These are phyloP conservation scores for Ustilago hordei DNA, from an alignment of 1,284 basidiomycete genomes.

Conservation along the genomic window DNA sequence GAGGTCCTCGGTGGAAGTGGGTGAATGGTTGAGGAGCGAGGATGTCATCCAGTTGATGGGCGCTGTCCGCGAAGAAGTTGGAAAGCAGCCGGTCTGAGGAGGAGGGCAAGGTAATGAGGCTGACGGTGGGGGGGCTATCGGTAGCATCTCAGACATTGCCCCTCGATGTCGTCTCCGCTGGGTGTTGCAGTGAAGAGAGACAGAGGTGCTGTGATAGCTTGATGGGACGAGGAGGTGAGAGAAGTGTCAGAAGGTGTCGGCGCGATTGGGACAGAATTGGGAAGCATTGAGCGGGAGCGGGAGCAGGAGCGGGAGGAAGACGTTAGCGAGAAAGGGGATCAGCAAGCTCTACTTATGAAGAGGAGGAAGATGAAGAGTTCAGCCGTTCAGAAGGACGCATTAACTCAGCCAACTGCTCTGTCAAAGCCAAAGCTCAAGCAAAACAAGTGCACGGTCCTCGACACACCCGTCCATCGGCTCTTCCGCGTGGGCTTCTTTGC, in stretches of 20 bases:
- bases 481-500: not conserved
- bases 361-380: not conserved
- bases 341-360: not conserved
- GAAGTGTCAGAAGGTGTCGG: not conserved
- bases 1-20: not conserved
- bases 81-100: constrained; percentile 17
- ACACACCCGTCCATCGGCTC: not conserved
- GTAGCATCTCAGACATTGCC: not conserved
- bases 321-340: not conserved
- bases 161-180: not conserved
- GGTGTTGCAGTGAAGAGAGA: not conserved
- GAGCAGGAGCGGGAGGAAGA: not conserved
- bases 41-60: not conserved
- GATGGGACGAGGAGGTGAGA: not conserved
- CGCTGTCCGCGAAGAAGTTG: constrained; percentile 21
- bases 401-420: not conserved
- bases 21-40: not conserved
- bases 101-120: not conserved
- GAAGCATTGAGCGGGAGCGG: not conserved
- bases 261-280: not conserved
- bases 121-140: not conserved
- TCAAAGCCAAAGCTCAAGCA: not conserved
- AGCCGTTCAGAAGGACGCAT: not conserved
- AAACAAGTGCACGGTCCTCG: constrained; percentile 29
- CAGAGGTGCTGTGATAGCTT: no score